Conservation (phyloP, 179 eudicot genomes). For the Beta corolliflora region DNA sequence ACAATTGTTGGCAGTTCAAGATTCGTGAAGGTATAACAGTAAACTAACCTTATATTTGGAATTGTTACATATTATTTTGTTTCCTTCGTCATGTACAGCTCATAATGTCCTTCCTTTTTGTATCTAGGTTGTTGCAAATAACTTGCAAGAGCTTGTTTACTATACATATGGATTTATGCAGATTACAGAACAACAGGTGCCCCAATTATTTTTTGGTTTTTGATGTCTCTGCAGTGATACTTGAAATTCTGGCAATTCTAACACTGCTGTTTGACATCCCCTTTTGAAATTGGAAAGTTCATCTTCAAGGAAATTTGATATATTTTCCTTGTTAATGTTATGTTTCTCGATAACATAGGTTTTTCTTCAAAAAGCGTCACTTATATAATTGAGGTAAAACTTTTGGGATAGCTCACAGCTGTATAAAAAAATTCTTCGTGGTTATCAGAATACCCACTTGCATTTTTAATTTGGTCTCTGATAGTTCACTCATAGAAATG, state of each 20-base stretch:
- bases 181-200: slow-evolving; percentile 93
- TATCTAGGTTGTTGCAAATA: slow-evolving; percentile 61
- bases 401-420: background rate
- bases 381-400: background rate
- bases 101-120: background rate
- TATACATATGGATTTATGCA: slow-evolving; percentile 81
- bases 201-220: slow-evolving; percentile 4
- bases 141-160: slow-evolving; percentile 76
- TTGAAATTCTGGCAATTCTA: background rate
- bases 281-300: background rate
- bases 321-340: background rate
- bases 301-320: background rate
- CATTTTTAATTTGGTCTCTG: background rate
- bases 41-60: slow-evolving; percentile 12
- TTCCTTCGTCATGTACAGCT: slow-evolving; percentile 1
- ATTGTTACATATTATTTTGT: slow-evolving; percentile 2
- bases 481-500: background rate
- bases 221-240: background rate
- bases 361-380: background rate
- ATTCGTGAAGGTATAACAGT: slow-evolving; percentile 67
- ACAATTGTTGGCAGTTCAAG: slow-evolving; percentile 74
- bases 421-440: background rate
- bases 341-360: background rate
- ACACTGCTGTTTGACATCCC: too few species aligned
- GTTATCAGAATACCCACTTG: background rate